Evolutionary conservation across 495 filamentous ascomycete species (phyloP), one percentile per base, ranked within the genome.

Genomic region (Cladorrhinum samala): DNA sequence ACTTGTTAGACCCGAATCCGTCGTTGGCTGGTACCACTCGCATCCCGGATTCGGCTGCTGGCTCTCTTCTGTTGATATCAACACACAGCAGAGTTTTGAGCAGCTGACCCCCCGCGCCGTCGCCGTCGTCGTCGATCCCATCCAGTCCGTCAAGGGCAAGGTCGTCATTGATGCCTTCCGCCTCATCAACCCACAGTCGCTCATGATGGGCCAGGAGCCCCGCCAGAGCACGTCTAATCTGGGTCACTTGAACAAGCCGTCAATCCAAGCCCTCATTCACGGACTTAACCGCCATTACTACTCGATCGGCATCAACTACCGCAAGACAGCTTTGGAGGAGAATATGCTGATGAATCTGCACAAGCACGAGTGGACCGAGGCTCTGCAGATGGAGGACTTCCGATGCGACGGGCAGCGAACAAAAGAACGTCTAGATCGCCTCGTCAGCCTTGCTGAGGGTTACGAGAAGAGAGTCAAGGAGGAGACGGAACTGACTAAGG

Each of bases 311-410:
- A 97, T 98, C 75, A 90, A 93, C 70, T 98, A 98, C 73, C 80
- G 93, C 57, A 98, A 98, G 78, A 96, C 94, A 1, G 93, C 89
- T 2, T 75, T 98, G 45, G 93, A 98, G 72, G 94, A 98, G 76
- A 96, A 95, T 70, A 97, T 98, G 93, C 70, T 98, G 63, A 98
- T 98, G 93, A 98, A 97, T 63, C 74, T 98, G 54, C 93, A 98
- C 76, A 98, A 98, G 78, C 91, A 95, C 52, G 91, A 96, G 41
- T 98, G 93, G 93, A 98, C 93, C 3, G 93, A 98, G 68, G 93
- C 90, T 9, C 71, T 98, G 61, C 83, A 94, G 68, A 97, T 98
- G 94, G 88, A 91, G 47, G 91, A 97, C 68, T 98, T 97, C 81
- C 79, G 83, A 45, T 76, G 83, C 53, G 92, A 96, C 68, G 89